Evolutionary conservation across 2,329 filamentous ascomycete species (phyloP).

Genomic region (Aspergillus texensis): DNA sequence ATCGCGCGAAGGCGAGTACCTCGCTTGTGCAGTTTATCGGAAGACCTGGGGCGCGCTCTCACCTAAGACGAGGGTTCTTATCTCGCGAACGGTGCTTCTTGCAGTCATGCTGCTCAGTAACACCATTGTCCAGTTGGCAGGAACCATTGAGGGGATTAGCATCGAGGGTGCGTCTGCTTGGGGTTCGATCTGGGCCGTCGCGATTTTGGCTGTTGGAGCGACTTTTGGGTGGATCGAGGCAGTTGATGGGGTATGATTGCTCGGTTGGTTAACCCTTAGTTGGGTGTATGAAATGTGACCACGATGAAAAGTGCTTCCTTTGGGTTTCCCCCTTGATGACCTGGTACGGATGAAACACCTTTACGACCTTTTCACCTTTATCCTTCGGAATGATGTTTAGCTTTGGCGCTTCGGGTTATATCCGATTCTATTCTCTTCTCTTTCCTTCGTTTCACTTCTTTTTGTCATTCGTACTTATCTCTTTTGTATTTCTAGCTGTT

Average conservation of each 20-base stretch:
- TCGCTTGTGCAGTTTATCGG: conserved; percentile 66
- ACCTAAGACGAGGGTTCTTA: conserved; percentile 63
- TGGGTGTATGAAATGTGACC: background rate
- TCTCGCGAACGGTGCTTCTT: conserved; percentile 62
- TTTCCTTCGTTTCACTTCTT: background rate
- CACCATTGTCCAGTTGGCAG: conserved; percentile 65
- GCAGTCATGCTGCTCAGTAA: conserved; percentile 52
- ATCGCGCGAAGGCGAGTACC: conserved; percentile 69
- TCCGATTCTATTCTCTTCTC: background rate
- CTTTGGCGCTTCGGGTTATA: background rate
- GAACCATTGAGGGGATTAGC: conserved; percentile 72
- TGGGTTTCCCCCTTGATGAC: background rate
- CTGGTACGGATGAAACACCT: background rate
- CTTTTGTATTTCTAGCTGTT: background rate
- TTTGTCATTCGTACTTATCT: background rate
- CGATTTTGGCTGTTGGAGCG: conserved; percentile 31
- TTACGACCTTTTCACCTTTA: background rate
- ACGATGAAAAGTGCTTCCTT: background rate
- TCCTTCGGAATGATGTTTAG: background rate
- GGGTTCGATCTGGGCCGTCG: conserved; percentile 73
- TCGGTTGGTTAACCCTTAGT: background rate
- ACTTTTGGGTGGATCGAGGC: conserved; percentile 45
- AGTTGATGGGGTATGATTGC: conserved; percentile 38
- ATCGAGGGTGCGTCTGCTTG: conserved; percentile 70
- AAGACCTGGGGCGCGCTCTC: conserved; percentile 64